phyloP scores from a whole-genome alignment of 202 grass and related monocot genomes.

The Elaeis oleifera region DNA sequence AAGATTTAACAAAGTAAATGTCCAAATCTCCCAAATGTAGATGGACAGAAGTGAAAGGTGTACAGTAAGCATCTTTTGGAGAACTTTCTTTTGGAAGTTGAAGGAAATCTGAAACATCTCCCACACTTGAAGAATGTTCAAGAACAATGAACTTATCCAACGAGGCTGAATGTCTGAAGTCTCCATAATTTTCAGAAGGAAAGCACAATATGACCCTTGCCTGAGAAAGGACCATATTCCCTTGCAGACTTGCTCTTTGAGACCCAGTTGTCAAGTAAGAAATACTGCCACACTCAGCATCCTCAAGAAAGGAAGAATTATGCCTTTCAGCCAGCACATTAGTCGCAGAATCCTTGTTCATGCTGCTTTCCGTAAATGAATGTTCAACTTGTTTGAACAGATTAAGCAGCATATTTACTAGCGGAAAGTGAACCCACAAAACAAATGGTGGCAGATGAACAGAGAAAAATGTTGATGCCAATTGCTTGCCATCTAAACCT shows the following conservation, averaged over 20 bases:
- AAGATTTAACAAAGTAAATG: slow-evolving; percentile 64
- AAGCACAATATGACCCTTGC: slow-evolving; percentile 77
- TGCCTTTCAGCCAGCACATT: slow-evolving; percentile 21
- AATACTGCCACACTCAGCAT: slow-evolving; percentile 27
- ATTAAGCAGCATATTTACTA: slow-evolving; percentile 55
- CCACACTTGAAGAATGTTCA: slow-evolving; percentile 51
- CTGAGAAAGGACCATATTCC: slow-evolving; percentile 45
- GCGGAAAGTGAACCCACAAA: slow-evolving; percentile 82
- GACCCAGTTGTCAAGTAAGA: slow-evolving; percentile 23
- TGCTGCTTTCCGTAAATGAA: slow-evolving; percentile 11
- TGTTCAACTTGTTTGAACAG: slow-evolving; percentile 45
- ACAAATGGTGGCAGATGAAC: slow-evolving; percentile 62
- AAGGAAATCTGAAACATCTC: slow-evolving; percentile 21
- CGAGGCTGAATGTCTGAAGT: slow-evolving; percentile 46
- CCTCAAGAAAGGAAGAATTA: slow-evolving; percentile 27
- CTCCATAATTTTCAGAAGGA: slow-evolving; percentile 43
- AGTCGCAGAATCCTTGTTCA: slow-evolving; percentile 17
- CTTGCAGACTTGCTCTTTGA: slow-evolving; percentile 37
- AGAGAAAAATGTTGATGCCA: slow-evolving; percentile 47
- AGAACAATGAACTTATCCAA: slow-evolving; percentile 75
- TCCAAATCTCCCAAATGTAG: slow-evolving; percentile 50
- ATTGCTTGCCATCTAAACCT: slow-evolving; percentile 45
- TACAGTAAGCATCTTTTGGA: slow-evolving; percentile 28
- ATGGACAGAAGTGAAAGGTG: slow-evolving; percentile 55
- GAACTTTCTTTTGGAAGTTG: slow-evolving; percentile 30